Base-by-base conservation (phyloP, 495 filamentous ascomycete species). In the Hypoxylon fuscum region DNA sequence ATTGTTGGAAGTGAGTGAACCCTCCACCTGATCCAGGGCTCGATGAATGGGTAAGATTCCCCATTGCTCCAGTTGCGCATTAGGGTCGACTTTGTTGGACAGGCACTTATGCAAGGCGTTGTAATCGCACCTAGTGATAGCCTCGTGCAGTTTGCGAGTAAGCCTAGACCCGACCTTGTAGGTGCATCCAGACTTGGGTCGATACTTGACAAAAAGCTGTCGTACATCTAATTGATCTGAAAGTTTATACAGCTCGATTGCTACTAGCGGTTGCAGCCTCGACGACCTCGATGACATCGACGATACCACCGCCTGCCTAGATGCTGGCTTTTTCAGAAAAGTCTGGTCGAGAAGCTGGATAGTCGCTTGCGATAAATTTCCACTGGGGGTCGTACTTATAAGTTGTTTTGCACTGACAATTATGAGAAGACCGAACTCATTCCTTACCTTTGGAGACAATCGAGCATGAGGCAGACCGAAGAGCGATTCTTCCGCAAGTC, bases 361-460 rank as follows among this genome's bases (percentile, higher is more conserved):
- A 25, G 62, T 66, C 5, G 55, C 51, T 14, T 38, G 44, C 12
- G 34, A 22, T 8, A 66, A 35, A 38, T 22, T 59, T 35, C 55
- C 62, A 22, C 62, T 66, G 9, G 0, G 27, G 51, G 4, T 15
- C 10, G 18, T 34, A 20, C 42, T 44, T 43, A 25, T 37, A 6
- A 43, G 35, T 11, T 34, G 6, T 9, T 40, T 15, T 15, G 1
- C n/a, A 14, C 31, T 25, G 5, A 2, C 11, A 4, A 15, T 4
- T 15, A 31, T 18, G 9, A 9, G 11, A 20, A 12, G n/a, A 41
- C 10, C 2, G 7, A 34, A 18, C 17, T 18, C 21, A 7, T 4
- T 5, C 3, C 44, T 44, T 59, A 66, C 55, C 55, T 60, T 40
- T 66, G 50, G 27, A 66, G 56, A 47, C 62, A 66, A 43, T 66